phyloP scores from a whole-genome alignment of 176 grass and related monocot species.

The Ensete glaucum region DNA sequence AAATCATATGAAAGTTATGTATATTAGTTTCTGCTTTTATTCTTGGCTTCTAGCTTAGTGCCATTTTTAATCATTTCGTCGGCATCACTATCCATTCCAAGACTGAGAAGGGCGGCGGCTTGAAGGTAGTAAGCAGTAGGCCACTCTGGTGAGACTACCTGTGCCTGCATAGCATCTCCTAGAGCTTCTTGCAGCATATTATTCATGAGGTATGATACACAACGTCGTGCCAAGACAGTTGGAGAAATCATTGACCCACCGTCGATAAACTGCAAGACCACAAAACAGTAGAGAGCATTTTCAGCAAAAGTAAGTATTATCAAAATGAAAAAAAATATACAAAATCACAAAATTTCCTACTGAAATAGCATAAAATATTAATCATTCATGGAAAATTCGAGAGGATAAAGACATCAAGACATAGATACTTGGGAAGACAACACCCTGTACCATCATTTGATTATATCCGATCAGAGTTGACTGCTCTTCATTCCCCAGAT shows the following conservation, averaged over 20 bases:
- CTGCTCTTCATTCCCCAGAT: too few species aligned
- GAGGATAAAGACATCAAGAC: background rate
- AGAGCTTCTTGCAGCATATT: conserved; percentile 53
- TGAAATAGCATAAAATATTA: background rate
- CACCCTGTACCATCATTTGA: too few species aligned
- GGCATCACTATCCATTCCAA: conserved; percentile 58
- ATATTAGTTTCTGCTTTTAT: conserved; percentile 35
- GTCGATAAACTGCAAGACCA: conserved; percentile 47
- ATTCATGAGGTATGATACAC: conserved; percentile 42
- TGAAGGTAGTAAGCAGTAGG: conserved; percentile 51
- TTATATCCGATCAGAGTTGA: too few species aligned
- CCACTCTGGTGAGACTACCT: conserved; percentile 49
- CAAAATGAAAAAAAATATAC: too few species aligned
- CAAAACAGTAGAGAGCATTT: background rate
- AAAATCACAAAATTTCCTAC: too few species aligned
- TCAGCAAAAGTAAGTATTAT: background rate
- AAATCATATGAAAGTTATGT: background rate
- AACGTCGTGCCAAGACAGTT: conserved; percentile 51
- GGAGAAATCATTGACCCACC: conserved; percentile 50
- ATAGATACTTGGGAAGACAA: background rate
- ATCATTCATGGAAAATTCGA: background rate
- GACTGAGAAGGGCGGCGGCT: conserved; percentile 41
- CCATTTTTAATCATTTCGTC: conserved; percentile 45
- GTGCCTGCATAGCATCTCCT: conserved; percentile 49
- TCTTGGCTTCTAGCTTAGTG: conserved; percentile 44